Evolutionary conservation across 164 flowering plant species (phyloP).

Genomic region (Tetracentron sinense): DNA sequence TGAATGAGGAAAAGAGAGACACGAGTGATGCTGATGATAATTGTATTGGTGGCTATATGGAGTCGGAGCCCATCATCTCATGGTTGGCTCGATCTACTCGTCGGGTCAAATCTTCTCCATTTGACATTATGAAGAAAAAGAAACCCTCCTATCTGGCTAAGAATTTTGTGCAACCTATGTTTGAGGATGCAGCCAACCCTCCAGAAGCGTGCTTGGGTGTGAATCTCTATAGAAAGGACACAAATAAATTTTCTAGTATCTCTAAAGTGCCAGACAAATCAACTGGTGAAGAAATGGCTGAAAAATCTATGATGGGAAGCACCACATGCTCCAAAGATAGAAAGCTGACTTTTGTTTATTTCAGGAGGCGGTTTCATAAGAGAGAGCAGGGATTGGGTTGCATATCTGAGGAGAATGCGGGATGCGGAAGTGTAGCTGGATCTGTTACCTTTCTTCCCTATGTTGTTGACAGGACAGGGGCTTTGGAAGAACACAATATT

Average conservation of each 20-base stretch:
- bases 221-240: constrained; percentile 16
- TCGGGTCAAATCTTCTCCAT: constrained; percentile 48
- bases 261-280: constrained; percentile 18
- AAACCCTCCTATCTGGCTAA: constrained; percentile 22
- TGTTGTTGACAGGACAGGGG: constrained; percentile 18
- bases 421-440: constrained; percentile 15
- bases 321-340: constrained; percentile 19
- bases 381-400: constrained; percentile 15
- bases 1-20: constrained; percentile 25
- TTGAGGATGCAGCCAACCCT: constrained; percentile 25
- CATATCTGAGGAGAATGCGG: constrained; percentile 15
- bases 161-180: constrained; percentile 5
- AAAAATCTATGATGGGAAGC: constrained; percentile 21
- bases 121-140: constrained; percentile 38
- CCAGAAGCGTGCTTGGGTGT: constrained; percentile 15
- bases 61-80: constrained; percentile 83
- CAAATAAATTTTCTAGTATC: constrained; percentile 14
- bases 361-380: constrained; percentile 57
- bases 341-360: constrained; percentile 61
- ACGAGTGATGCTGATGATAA: constrained; percentile 31
- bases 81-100: constrained; percentile 73
- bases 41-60: constrained; percentile 42
- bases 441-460: constrained; percentile 25
- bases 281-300: constrained; percentile 18
- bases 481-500: constrained; percentile 20